phyloP scores from a whole-genome alignment of 148 eudicot species.

The Rheum nobile region DNA sequence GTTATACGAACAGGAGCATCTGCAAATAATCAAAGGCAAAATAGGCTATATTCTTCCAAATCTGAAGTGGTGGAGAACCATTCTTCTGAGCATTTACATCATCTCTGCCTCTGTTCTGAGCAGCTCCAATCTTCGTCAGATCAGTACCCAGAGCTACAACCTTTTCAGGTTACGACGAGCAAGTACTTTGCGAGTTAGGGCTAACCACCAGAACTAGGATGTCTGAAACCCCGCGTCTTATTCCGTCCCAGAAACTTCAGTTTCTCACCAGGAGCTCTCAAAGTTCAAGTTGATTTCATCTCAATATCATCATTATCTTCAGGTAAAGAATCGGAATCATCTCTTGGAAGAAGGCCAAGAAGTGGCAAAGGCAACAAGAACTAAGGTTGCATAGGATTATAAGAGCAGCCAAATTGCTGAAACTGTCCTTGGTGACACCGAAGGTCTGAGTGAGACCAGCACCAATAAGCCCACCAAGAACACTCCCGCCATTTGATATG shows the following conservation, averaged over 20 bases:
- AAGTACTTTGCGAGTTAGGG: too few species aligned
- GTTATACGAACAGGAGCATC: too few species aligned
- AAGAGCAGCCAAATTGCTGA: slow-evolving; percentile 58
- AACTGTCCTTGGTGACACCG: slow-evolving; percentile 78
- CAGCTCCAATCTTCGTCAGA: background rate
- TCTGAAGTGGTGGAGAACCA: background rate
- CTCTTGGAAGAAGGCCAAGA: slow-evolving; percentile 63
- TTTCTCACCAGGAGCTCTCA: background rate
- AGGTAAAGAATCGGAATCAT: slow-evolving; percentile 26
- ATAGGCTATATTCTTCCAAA: background rate
- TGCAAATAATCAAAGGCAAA: background rate
- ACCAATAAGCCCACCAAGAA: slow-evolving; percentile 77
- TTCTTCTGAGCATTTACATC: background rate
- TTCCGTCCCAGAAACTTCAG: background rate
- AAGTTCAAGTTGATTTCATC: slow-evolving; percentile 53
- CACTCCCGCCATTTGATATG: slow-evolving; percentile 83
- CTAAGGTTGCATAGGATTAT: slow-evolving; percentile 85
- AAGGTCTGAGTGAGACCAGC: slow-evolving; percentile 84
- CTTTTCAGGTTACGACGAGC: background rate
- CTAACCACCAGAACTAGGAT: background rate
- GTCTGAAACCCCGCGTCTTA: background rate
- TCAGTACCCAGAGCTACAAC: background rate
- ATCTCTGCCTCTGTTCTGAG: background rate
- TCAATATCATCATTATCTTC: slow-evolving; percentile 43
- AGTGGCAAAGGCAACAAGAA: slow-evolving; percentile 89